phyloP scores from a whole-genome alignment of 768 basidiomycete species.

The Naganishia vaughanmartiniae region DNA sequence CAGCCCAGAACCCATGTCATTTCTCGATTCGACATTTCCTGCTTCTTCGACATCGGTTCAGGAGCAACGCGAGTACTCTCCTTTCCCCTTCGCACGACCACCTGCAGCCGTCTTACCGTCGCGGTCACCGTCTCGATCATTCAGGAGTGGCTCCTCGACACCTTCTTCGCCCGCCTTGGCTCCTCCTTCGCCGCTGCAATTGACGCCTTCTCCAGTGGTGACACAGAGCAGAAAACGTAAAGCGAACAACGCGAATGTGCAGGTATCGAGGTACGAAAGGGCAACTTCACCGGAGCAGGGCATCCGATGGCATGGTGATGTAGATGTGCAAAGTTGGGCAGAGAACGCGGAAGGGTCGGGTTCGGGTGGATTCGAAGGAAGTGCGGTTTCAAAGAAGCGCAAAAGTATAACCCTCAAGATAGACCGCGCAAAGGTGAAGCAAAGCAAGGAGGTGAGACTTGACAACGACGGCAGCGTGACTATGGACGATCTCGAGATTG shows the following conservation, averaged over 20 bases:
- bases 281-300: neutral
- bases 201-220: neutral
- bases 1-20: neutral
- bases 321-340: neutral
- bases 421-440: neutral
- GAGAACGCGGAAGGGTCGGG: neutral
- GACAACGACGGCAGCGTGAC: neutral
- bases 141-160: neutral
- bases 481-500: neutral
- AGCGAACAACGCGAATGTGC: neutral
- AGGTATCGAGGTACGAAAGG: too few species aligned
- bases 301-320: neutral
- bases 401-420: neutral
- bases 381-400: neutral
- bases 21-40: neutral
- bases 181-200: neutral
- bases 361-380: neutral
- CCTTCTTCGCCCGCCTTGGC: neutral
- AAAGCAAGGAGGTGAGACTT: neutral
- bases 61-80: neutral
- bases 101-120: slow-evolving; percentile 1
- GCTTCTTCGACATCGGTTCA: neutral
- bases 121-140: neutral
- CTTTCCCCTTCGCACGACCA: neutral
- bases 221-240: neutral